Conservation (phyloP, 192 early-diverging fungal species). For the Dissophora globulifera region DNA sequence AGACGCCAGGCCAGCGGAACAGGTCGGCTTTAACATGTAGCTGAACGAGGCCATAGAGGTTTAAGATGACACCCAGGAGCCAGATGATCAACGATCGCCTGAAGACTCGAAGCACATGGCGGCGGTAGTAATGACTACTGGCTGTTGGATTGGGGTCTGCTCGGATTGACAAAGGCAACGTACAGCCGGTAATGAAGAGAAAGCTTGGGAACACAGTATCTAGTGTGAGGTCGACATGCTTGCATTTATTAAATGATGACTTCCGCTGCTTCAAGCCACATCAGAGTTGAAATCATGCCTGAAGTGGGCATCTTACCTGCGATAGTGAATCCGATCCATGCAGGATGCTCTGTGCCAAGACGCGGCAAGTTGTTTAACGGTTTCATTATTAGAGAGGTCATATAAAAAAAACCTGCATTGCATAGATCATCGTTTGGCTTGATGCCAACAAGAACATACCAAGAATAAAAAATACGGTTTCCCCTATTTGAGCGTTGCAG, state of each 20-base stretch:
- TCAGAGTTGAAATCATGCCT: too few relatives aligned
- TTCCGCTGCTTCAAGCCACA: too few relatives aligned
- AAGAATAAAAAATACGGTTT: conserved; percentile 22
- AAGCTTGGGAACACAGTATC: conserved; percentile 70
- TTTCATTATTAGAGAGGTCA: too few relatives aligned
- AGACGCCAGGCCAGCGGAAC: conserved; percentile 57
- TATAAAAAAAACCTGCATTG: too few relatives aligned
- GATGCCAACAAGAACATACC: too few relatives aligned
- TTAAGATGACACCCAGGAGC: conserved; percentile 53
- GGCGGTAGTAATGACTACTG: conserved; percentile 4
- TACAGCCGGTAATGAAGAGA: conserved; percentile 63
- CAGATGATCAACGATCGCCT: conserved; percentile 51
- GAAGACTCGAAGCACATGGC: conserved; percentile 29
- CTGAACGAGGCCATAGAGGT: conserved; percentile 46
- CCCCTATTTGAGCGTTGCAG: conserved; percentile 57
- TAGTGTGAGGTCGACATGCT: too few relatives aligned
- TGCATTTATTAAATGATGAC: too few relatives aligned
- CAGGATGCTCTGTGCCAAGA: conserved; percentile 53
- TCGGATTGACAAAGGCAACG: conserved; percentile 41
- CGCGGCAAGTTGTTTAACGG: too few relatives aligned
- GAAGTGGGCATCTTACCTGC: conserved; percentile 50
- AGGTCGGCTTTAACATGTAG: conserved; percentile 14
- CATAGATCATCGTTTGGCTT: too few relatives aligned
- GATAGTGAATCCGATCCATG: conserved; percentile 61
- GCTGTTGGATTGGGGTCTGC: conserved; percentile 13